Conservation (phyloP, 23 red algal genomes). For the Gracilaria vermiculophylla region DNA sequence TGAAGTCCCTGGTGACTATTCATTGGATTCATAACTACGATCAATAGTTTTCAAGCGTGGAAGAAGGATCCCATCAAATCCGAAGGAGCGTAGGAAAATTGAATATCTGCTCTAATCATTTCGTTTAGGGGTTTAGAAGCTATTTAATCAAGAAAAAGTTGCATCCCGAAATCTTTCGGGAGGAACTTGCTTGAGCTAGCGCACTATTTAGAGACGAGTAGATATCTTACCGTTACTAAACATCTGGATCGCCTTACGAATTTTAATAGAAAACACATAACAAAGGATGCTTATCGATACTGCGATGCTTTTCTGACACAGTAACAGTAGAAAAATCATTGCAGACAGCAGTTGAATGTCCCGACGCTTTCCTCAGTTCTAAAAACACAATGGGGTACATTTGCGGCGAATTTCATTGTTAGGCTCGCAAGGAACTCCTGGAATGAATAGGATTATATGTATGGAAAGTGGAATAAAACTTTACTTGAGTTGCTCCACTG, state of each 20-base stretch:
- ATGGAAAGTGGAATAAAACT: too few relatives aligned
- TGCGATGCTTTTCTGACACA: neutral
- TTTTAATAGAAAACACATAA: constrained; percentile 13
- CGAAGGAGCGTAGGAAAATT: neutral
- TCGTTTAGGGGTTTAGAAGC: neutral
- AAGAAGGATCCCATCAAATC: neutral
- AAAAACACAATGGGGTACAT: neutral
- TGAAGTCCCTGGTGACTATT: neutral
- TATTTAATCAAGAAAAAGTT: constrained; percentile 20
- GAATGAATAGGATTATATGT: constrained; percentile 30
- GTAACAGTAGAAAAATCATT: neutral
- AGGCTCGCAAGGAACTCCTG: neutral
- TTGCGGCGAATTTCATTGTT: constrained; percentile 25
- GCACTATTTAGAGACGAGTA: neutral
- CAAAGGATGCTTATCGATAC: neutral
- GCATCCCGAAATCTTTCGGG: neutral
- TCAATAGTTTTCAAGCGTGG: neutral
- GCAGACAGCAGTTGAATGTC: neutral
- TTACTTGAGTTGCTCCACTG: too few relatives aligned
- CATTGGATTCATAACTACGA: neutral
- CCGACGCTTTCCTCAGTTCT: neutral
- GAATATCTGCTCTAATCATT: neutral
- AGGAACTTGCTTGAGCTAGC: neutral
- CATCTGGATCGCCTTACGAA: neutral
- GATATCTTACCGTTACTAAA: constrained; percentile 23